A percentile compares a stretch with the other conserved stretches of the same genome.
Conservation (phyloP, 2,329 filamentous ascomycete genomes). For the Alternaria alternata region DNA sequence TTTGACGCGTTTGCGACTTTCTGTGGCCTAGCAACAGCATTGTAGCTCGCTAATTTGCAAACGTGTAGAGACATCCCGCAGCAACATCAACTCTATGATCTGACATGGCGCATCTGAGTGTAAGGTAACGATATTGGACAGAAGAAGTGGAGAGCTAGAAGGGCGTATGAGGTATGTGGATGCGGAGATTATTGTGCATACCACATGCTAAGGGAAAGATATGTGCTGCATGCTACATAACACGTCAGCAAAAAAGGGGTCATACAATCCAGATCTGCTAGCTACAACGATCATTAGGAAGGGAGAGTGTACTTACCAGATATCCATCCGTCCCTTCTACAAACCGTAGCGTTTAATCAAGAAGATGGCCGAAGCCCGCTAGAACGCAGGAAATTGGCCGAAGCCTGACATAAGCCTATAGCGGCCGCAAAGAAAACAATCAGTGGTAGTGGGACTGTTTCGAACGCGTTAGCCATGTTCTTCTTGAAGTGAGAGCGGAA, state of each 20-base stretch:
- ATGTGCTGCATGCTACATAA: background rate
- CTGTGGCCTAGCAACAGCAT: background rate
- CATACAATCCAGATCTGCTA: background rate
- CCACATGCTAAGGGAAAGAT: too few relatives aligned
- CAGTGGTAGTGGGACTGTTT: background rate
- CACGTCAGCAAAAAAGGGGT: background rate
- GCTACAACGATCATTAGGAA: background rate
- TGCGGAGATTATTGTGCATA: background rate
- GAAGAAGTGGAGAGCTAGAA: background rate
- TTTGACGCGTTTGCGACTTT: slow-evolving; percentile 1
- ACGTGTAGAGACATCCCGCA: background rate
- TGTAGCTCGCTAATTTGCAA: background rate
- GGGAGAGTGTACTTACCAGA: background rate
- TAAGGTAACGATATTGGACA: background rate
- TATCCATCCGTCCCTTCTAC: background rate
- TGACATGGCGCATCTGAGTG: background rate
- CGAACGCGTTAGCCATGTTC: slow-evolving; percentile 3
- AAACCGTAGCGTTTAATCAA: background rate
- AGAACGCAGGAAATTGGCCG: background rate
- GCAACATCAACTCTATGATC: background rate
- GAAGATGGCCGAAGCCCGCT: background rate
- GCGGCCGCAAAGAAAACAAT: background rate
- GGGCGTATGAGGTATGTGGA: background rate
- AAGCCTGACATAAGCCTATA: background rate
- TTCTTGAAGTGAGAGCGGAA: background rate